Evolutionary conservation across 352 stramenopile species (phyloP).

Genomic region (Phytophthora pinifolia): DNA sequence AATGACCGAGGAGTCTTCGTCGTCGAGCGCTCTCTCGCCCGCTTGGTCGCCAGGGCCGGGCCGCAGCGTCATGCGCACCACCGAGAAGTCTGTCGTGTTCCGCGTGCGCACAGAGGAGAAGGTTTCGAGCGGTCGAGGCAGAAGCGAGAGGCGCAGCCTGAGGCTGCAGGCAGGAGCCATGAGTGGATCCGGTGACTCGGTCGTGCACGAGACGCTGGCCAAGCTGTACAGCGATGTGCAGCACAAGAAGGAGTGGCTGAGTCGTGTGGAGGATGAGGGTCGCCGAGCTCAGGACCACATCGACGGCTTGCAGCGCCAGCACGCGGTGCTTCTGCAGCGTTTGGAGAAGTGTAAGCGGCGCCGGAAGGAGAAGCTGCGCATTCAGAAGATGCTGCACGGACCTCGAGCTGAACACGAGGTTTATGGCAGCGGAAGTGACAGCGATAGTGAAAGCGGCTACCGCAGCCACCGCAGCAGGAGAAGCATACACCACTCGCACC

Average conservation of each 20-base stretch:
- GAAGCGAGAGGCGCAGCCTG: slow-evolving; percentile 7
- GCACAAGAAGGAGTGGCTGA: slow-evolving; percentile 38
- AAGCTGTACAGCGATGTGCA: slow-evolving; percentile 31
- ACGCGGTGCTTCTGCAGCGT: slow-evolving; percentile 37
- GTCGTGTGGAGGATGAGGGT: slow-evolving; percentile 38
- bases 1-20: slow-evolving; percentile 31
- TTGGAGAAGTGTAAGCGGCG: slow-evolving; percentile 43
- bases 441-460: slow-evolving; percentile 15
- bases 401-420: slow-evolving; percentile 10
- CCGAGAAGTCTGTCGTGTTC: slow-evolving; percentile 37
- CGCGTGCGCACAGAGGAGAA: slow-evolving; percentile 31
- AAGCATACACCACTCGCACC: slow-evolving; percentile 6
- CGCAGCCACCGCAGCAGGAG: slow-evolving; percentile 15
- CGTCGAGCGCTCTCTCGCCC: slow-evolving; percentile 18
- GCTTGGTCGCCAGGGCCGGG: slow-evolving; percentile 10
- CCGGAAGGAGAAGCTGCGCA: slow-evolving; percentile 33
- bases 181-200: slow-evolving; percentile 14
- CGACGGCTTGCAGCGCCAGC: slow-evolving; percentile 35
- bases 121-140: slow-evolving; percentile 4
- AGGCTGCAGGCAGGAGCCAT: slow-evolving; percentile 6
- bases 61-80: slow-evolving; percentile 21
- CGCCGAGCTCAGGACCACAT: slow-evolving; percentile 29
- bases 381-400: slow-evolving; percentile 36
- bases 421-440: slow-evolving; percentile 18
- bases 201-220: slow-evolving; percentile 34